These are phyloP conservation scores for Balamuthia mandrillaris DNA, from an alignment of 208 protist genomes.

Conservation along the genomic window DNA sequence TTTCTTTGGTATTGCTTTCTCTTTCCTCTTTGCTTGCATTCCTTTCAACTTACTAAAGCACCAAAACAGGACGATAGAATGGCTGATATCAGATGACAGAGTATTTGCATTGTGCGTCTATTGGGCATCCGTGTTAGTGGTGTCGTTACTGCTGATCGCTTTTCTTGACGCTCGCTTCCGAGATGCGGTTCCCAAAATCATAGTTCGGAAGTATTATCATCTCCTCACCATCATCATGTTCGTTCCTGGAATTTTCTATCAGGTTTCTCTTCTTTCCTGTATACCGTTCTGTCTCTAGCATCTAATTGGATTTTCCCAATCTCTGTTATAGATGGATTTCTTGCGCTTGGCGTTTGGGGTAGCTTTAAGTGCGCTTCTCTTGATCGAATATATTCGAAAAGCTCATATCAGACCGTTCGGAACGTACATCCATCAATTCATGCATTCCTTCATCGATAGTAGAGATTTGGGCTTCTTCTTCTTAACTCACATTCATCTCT, in stretches of 20 bases:
- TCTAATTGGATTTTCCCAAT: neutral
- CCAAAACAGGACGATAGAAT: neutral
- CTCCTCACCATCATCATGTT: neutral
- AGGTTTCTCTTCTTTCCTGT: neutral
- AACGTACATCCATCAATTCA: neutral
- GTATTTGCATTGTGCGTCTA: neutral
- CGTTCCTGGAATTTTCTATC: neutral
- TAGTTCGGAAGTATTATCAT: constrained; percentile 16
- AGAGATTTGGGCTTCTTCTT: neutral
- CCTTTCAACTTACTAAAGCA: neutral
- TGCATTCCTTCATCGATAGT: neutral
- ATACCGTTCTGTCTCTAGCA: neutral
- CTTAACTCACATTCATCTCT: neutral
- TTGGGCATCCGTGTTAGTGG: neutral
- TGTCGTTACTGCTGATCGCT: neutral
- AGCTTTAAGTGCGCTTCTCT: neutral
- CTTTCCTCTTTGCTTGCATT: neutral
- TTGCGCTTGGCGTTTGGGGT: neutral
- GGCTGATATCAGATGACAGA: neutral
- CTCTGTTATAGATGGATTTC: neutral
- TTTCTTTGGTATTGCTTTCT: neutral
- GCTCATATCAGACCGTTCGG: neutral
- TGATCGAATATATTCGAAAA: neutral
- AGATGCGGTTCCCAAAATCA: neutral
- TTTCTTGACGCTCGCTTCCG: neutral